Evolutionary conservation across 2,329 filamentous ascomycete genomes (phyloP).

Genomic region (Colletotrichum liaoningense): DNA sequence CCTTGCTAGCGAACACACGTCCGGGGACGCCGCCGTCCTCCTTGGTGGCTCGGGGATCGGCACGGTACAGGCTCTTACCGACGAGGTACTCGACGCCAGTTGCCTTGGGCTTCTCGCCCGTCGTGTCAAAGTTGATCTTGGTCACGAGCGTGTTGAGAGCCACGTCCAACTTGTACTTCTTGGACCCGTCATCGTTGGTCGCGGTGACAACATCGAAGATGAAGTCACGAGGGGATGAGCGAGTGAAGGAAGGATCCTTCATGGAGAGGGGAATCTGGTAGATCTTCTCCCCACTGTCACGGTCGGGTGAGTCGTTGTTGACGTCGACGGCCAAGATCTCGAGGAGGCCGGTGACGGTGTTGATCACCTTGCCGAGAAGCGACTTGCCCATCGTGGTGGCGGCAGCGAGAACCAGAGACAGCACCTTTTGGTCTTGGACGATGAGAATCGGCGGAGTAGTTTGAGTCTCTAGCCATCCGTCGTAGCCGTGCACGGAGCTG

Average conservation of each 20-base stretch:
- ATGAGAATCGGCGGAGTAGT: slow-evolving; percentile 1
- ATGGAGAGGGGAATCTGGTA: slow-evolving; percentile 58
- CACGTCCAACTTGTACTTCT: slow-evolving; percentile 51
- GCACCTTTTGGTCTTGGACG: slow-evolving; percentile 14
- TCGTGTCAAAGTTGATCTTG: slow-evolving; percentile 49
- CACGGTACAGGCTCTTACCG: slow-evolving; percentile 54
- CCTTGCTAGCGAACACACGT: slow-evolving; percentile 46
- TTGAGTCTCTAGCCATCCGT: slow-evolving; percentile 58
- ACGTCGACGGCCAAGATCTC: slow-evolving; percentile 12
- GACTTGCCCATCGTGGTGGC: slow-evolving; percentile 20
- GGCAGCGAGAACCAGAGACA: slow-evolving; percentile 22
- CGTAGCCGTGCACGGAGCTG: slow-evolving; percentile 62
- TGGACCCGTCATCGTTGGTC: slow-evolving; percentile 48
- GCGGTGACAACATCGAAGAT: slow-evolving; percentile 48
- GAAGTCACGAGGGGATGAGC: slow-evolving; percentile 58
- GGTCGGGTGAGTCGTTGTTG: neutral
- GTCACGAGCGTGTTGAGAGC: slow-evolving; percentile 49
- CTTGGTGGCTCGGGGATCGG: slow-evolving; percentile 49
- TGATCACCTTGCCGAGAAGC: slow-evolving; percentile 4
- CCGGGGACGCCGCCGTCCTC: slow-evolving; percentile 11
- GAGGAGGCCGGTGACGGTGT: slow-evolving; percentile 3
- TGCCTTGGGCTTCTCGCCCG: slow-evolving; percentile 45
- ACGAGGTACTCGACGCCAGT: slow-evolving; percentile 54
- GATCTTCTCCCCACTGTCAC: neutral
- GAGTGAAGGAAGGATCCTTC: slow-evolving; percentile 53